A percentile compares a stretch with the other conserved stretches of the same genome.
Evolutionary conservation across 2,329 filamentous ascomycete genomes (phyloP).

Genomic region (Clonostachys rosea): DNA sequence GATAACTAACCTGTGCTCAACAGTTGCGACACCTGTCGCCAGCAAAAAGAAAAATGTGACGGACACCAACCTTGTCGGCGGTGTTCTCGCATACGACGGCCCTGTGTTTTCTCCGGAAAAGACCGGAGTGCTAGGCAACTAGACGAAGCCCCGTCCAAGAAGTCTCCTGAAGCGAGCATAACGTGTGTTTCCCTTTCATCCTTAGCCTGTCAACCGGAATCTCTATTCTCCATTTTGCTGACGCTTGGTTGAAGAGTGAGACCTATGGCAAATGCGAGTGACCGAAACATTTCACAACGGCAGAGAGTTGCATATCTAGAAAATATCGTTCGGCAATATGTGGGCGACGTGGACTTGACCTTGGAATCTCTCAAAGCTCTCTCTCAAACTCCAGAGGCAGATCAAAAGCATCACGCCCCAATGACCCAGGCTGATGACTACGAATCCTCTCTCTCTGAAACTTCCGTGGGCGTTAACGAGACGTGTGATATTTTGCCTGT

Average conservation of each 20-base stretch:
- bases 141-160: constrained; percentile 4
- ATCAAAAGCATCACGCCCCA: too few species aligned
- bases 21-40: constrained; percentile 49
- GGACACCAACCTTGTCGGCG: constrained; percentile 48
- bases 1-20: too few species aligned
- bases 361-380: too few species aligned
- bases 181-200: not conserved
- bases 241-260: not conserved
- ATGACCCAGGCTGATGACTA: too few species aligned
- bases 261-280: not conserved
- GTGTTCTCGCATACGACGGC: constrained; percentile 43
- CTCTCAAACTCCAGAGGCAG: too few species aligned
- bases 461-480: constrained; percentile 19
- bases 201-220: not conserved
- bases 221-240: not conserved
- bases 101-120: constrained; percentile 36
- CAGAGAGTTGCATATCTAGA: constrained; percentile 26
- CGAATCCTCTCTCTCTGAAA: too few species aligned
- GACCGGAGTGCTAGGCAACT: constrained; percentile 13
- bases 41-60: constrained; percentile 52
- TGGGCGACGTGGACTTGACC: constrained; percentile 24
- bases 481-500: constrained; percentile 31
- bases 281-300: constrained; percentile 1
- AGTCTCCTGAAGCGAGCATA: constrained; percentile 14
- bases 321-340: constrained; percentile 38